These are phyloP conservation scores for Yamadazyma membranifaciens DNA, from an alignment of 1,139 yeast genomes.

Conservation along the genomic window DNA sequence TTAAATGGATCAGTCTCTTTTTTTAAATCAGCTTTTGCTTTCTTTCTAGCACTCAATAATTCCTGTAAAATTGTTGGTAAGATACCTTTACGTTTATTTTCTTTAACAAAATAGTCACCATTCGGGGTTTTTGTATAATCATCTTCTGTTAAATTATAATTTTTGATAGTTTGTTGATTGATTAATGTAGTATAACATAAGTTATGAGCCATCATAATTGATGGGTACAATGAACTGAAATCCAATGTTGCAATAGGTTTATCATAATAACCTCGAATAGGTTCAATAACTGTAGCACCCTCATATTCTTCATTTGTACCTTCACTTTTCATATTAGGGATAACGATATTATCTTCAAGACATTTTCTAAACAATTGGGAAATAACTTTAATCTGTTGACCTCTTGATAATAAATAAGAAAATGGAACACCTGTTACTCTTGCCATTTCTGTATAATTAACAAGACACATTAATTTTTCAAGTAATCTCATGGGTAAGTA, in stretches of 20 bases:
- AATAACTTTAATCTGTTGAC: slow-evolving; percentile 96
- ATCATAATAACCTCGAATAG: slow-evolving; percentile 90
- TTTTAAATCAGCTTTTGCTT: slow-evolving; percentile 86
- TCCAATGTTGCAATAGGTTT: slow-evolving; percentile 97
- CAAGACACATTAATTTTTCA: slow-evolving; percentile 93
- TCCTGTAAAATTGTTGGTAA: slow-evolving; percentile 91
- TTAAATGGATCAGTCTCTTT: slow-evolving; percentile 94
- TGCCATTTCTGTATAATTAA: slow-evolving; percentile 98
- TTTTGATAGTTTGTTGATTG: slow-evolving; percentile 65
- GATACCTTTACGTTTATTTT: slow-evolving; percentile 71
- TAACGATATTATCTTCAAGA: slow-evolving; percentile 75
- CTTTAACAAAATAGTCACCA: slow-evolving; percentile 87
- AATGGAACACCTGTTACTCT: slow-evolving; percentile 99
- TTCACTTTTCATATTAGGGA: slow-evolving; percentile 85
- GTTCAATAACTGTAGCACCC: slow-evolving; percentile 99
- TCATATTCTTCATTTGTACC: slow-evolving; percentile 90
- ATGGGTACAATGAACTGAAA: slow-evolving; percentile 96
- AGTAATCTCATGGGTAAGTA: slow-evolving; percentile 82
- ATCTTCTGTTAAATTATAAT: slow-evolving; percentile 60
- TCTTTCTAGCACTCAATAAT: slow-evolving; percentile 84
- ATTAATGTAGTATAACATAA: slow-evolving; percentile 90
- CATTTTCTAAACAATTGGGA: slow-evolving; percentile 95
- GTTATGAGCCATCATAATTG: slow-evolving; percentile 99
- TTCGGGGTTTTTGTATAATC: slow-evolving; percentile 91
- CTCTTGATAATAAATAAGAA: slow-evolving; percentile 81